Percentiles rank a stretch among this genome's conserved stretches.
phyloP scores from a whole-genome alignment of 2,329 filamentous ascomycete species.

The Calonectria naviculata region DNA sequence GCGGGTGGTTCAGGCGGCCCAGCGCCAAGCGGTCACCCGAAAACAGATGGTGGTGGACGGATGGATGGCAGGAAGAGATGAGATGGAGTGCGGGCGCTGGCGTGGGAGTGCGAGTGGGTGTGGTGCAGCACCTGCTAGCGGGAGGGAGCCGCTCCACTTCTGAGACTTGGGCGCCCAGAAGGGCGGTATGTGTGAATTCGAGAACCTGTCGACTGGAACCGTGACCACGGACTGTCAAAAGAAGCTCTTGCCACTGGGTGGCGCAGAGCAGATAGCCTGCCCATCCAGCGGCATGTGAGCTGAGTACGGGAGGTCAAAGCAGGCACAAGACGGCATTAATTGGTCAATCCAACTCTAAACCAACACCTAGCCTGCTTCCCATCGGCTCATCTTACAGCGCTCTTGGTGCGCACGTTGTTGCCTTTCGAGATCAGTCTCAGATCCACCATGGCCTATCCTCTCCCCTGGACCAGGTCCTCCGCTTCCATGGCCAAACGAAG shows the following conservation, averaged over 20 bases:
- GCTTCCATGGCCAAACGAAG: background rate
- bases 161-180: background rate
- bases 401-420: background rate
- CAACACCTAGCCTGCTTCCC: background rate
- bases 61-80: background rate
- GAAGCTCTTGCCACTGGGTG: conserved; percentile 12
- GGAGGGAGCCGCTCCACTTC: conserved; percentile 13
- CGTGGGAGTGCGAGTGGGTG: background rate
- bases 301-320: background rate
- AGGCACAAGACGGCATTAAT: background rate
- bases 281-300: conserved; percentile 22
- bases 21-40: conserved; percentile 32
- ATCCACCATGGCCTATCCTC: conserved; percentile 5
- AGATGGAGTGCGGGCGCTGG: conserved; percentile 32
- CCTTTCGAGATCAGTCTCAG: conserved; percentile 2
- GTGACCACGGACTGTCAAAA: background rate
- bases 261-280: conserved; percentile 5
- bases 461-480: conserved; percentile 9
- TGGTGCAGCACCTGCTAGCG: background rate
- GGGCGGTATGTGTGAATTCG: background rate
- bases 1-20: conserved; percentile 13
- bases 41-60: conserved; percentile 7
- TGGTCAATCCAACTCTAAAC: conserved; percentile 3
- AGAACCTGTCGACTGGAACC: background rate
- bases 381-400: background rate